Evolutionary conservation across 78 protist species (phyloP), one percentile per base, ranked within the genome.

Genomic region (Dictyostelium brefeldianum): DNA sequence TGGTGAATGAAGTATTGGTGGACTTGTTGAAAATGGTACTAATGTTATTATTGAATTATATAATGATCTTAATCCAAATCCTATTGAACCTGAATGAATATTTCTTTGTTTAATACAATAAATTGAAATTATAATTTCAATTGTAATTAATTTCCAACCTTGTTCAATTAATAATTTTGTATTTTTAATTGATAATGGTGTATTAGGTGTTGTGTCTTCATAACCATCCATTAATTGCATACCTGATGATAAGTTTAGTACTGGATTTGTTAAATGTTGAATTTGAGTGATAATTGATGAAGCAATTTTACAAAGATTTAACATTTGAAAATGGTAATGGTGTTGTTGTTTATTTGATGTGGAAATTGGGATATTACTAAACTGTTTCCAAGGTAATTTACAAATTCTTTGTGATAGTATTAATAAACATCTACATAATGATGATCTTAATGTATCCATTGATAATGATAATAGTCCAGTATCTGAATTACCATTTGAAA

Each of bases 71-170:
- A 78, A 56, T 10, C 83, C 83, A 78, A 78, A 78, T 17, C 83
- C 83, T 3, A 78, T 36, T 17, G 25, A 17, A 27, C 51, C 36
- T 6, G 36, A 18, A 29, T 50, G 50, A 31, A 78, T 78, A n/a
- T 78, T 56, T 78, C 83, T 78, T 27, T 78, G 56, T 36, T 78
- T 50, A 8, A 78, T 78, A 43, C 62, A 51, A 18, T 25, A 78
- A 0, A 78, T 78, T 17, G 83, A 51, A 9, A 78, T 54, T 5
- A 78, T 78, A 22, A 78, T 54, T 56, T 78, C 83, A 56, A 78
- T 78, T 27, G 83, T 56, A 18, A 78, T 36, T 51, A 78, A 22
- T 56, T 78, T 78, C 83, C 83, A 78, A 36, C 83, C 83, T n/a
- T 78, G 65, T 31, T 78, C 83, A 29, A 78, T 25, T 1, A 78